Conservation (phyloP, 225 moss, liverwort and hornwort genomes). For the Physcomitrellopsis africana region DNA sequence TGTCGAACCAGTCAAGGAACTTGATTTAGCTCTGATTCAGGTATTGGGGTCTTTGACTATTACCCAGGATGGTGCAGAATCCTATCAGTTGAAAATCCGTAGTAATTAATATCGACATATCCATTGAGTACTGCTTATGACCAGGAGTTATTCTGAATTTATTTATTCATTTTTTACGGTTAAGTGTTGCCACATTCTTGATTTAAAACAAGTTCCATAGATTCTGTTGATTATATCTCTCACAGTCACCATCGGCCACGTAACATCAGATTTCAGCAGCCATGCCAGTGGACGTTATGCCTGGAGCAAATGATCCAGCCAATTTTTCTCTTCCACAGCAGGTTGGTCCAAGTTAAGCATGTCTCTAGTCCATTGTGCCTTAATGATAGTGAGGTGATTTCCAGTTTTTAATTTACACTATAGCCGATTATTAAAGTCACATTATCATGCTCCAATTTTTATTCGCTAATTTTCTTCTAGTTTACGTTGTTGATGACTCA, state of each 20-base stretch:
- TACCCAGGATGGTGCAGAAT: constrained; percentile 8
- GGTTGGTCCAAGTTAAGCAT: constrained; percentile 38
- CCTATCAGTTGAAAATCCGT: background rate
- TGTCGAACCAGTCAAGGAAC: constrained; percentile 90
- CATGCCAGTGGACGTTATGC: constrained; percentile 97
- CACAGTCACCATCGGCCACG: constrained; percentile 23
- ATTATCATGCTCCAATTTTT: constrained; percentile 8
- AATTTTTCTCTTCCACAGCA: constrained; percentile 98
- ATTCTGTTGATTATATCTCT: constrained; percentile 29
- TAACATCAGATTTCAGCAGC: constrained; percentile 85
- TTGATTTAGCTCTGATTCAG: constrained; percentile 91
- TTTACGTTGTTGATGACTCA: constrained; percentile 8
- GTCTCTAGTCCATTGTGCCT: background rate
- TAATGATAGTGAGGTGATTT: constrained; percentile 8
- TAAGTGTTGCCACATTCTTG: constrained; percentile 14
- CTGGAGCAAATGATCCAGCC: constrained; percentile 88
- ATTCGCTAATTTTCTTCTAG: background rate
- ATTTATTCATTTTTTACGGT: background rate
- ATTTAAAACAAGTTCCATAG: constrained; percentile 20
- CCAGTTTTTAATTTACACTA: background rate
- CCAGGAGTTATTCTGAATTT: background rate
- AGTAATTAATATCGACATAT: background rate
- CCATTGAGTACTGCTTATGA: background rate
- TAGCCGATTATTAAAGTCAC: constrained; percentile 6
- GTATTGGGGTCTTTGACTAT: constrained; percentile 41